Evolutionary conservation across 345 rosid species (phyloP).

Genomic region (Populus ilicifolia): DNA sequence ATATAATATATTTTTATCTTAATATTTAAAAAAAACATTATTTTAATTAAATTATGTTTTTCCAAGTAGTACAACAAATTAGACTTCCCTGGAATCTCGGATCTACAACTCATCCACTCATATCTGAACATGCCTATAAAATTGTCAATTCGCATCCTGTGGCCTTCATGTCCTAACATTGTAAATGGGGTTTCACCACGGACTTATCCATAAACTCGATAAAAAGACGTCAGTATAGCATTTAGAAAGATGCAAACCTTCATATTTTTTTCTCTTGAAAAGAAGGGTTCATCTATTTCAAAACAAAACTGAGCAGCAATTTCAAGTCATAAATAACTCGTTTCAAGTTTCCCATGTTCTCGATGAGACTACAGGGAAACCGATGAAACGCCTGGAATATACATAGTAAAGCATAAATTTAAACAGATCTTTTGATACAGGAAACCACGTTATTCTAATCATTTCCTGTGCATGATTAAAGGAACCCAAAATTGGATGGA

Average conservation of each 20-base stretch:
- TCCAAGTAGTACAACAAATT: no score
- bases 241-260: neutral
- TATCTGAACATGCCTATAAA: no score
- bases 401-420: conserved; percentile 31
- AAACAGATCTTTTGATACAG: conserved; percentile 18
- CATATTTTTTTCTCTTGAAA: neutral
- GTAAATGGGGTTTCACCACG: no score
- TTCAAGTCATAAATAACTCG: conserved; percentile 15
- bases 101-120: no score
- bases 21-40: no score
- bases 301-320: conserved; percentile 20
- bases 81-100: no score
- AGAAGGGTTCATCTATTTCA: neutral
- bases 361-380: conserved; percentile 14
- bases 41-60: no score
- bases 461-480: conserved; percentile 23
- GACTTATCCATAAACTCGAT: no score
- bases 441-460: conserved; percentile 39
- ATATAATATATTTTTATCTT: no score
- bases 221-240: no score
- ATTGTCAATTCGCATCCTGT: no score
- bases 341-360: conserved; percentile 22
- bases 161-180: no score
- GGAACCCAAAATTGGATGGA: conserved; percentile 28
- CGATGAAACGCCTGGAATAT: conserved; percentile 28